Base-by-base conservation (phyloP, 2,329 filamentous ascomycete species). In the Rugonectria rugulosa region DNA sequence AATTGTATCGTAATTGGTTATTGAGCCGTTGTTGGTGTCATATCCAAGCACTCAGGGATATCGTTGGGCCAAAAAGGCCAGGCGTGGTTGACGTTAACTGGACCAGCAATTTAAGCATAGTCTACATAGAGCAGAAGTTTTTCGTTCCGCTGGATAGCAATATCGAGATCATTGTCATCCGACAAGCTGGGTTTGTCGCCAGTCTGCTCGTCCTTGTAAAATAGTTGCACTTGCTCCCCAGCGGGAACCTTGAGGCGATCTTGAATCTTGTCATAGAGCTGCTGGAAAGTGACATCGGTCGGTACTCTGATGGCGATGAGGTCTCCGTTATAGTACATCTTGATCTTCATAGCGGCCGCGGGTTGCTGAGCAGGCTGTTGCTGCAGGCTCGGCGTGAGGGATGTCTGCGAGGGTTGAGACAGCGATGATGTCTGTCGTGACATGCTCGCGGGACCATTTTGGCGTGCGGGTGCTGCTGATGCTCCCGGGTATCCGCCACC, bases 241-340 rank as follows among this genome's bases (percentile, higher is more conserved):
- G 79, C 77, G 0, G 79, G 80, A 45, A 96, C 83, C 77, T 92
- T 92, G 62, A 96, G 82, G 38, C 95, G 85, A 65, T 97, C 92
- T 44, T 86, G 84, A 56, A 98, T 87, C 75, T 95, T 96, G 63
- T 92, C 88, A 65, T 89, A 88, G 8, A 99, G 81, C 58, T 92
- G 89, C 48, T 84, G 80, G 73, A 88, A 95, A 49, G 83, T 83
- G 66, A 96, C 92, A 50, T 96, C 90, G 2, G 84, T 83, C 0
- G 94, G 89, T 51, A 98, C 91, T 27, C 93, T 88, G 67, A 99
- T 92, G 38, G 95, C 90, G 63, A 97, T 94, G 53, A 96, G 86
- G 64, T 97, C 94, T 57, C 93, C 89, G 62, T 94, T 90, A 77
- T 92, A 97, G 77, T 91, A 95, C 49, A 97, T 89, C 77, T 98